Evolutionary conservation across 371 early-diverging fungal species (phyloP).

Genomic region (Entomophthora muscae): DNA sequence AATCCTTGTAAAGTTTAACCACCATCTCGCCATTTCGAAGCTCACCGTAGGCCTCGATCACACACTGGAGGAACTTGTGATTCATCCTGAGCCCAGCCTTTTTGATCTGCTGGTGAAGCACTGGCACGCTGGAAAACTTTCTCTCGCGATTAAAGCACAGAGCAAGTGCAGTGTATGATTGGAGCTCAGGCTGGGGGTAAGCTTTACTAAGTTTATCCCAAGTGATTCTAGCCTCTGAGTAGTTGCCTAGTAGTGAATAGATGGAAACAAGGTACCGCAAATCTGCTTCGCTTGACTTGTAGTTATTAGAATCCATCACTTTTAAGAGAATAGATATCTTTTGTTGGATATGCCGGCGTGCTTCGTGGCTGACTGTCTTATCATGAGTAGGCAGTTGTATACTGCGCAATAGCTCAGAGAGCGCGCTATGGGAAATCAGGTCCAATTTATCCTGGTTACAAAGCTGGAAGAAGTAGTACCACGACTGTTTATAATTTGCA

Average conservation of each 20-base stretch:
- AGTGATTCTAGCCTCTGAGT: not conserved
- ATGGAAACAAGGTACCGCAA: not conserved
- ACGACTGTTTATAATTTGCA: not conserved
- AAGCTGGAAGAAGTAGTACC: not conserved
- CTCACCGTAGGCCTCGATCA: not conserved
- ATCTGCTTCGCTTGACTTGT: not conserved
- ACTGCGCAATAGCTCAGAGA: not conserved
- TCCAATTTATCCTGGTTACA: not conserved
- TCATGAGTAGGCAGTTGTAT: not conserved
- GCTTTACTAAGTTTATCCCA: not conserved
- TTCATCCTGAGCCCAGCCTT: not conserved
- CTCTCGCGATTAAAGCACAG: not conserved
- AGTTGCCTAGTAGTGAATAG: not conserved
- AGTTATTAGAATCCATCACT: not conserved
- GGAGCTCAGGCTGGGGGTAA: not conserved
- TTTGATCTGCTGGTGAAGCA: not conserved
- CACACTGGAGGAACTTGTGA: not conserved
- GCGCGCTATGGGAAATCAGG: not conserved
- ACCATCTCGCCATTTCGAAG: not conserved
- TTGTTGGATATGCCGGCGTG: no score
- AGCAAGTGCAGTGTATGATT: not conserved
- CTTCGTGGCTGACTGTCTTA: not conserved
- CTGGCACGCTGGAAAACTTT: not conserved
- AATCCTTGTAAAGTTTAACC: not conserved
- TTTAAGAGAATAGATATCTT: not conserved